These are phyloP conservation scores for Lachnellula hyalina DNA, from an alignment of 2,329 filamentous ascomycete species.

Conservation along the genomic window DNA sequence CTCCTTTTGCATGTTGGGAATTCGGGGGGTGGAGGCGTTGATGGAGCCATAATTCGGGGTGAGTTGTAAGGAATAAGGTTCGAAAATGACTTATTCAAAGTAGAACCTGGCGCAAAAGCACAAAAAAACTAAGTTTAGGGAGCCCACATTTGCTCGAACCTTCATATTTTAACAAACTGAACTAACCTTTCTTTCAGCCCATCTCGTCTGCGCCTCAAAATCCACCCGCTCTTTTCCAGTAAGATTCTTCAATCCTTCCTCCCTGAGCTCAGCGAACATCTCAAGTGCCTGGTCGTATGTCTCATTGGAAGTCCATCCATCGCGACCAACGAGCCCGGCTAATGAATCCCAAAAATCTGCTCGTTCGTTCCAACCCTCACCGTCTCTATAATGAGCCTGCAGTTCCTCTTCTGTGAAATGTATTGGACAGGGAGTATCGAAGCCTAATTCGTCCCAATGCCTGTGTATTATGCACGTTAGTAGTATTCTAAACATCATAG, in stretches of 20 bases:
- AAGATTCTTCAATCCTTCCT: constrained; percentile 29
- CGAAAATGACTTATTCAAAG: too few relatives aligned
- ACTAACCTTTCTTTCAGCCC: constrained; percentile 17
- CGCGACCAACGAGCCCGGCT: constrained; percentile 31
- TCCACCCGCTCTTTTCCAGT: constrained; percentile 29
- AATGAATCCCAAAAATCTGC: constrained; percentile 34
- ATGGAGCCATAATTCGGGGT: too few relatives aligned
- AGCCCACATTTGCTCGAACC: too few relatives aligned
- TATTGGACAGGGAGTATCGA: constrained; percentile 27
- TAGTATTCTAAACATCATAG: constrained; percentile 8
- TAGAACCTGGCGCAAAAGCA: too few relatives aligned
- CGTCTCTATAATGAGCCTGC: constrained; percentile 15
- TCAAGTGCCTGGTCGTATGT: constrained; percentile 33
- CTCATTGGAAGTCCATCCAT: constrained; percentile 35
- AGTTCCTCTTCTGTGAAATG: constrained; percentile 16
- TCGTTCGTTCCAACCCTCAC: constrained; percentile 20
- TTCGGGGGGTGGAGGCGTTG: too few relatives aligned
- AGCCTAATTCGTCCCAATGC: constrained; percentile 29
- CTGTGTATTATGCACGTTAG: constrained; percentile 14
- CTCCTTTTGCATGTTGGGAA: too few relatives aligned
- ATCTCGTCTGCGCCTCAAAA: constrained; percentile 32
- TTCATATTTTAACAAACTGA: too few relatives aligned
- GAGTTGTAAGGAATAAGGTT: too few relatives aligned
- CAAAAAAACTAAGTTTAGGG: too few relatives aligned
- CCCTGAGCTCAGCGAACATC: constrained; percentile 33